Evolutionary conservation across 2,329 filamentous ascomycete genomes (phyloP), one percentile per base, ranked within the genome.

Genomic region (Fusarium falciforme): DNA sequence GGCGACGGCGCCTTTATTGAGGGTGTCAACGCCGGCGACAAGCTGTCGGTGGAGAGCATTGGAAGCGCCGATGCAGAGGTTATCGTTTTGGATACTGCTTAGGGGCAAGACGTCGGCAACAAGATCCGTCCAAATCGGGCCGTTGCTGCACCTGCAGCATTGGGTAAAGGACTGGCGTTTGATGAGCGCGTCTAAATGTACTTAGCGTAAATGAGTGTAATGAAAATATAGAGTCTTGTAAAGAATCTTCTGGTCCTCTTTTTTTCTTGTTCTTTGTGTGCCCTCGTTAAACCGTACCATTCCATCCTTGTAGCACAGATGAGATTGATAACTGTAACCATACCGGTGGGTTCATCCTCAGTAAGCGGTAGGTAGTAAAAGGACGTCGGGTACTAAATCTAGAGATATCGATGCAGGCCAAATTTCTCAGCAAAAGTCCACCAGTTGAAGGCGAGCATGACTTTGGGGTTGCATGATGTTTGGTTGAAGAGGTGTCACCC

Each of bases 1-100:
- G 94, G 94, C 0, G 94, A 97, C 82, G 94, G 94, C 17, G 93
- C 93, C 1, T 96, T 94, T 82, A 84, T 97, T 8, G 90, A 92
- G 8, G 83, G 83, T 16, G 87, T 94, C 12, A 89, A 88, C 76
- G 89, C 87, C 11, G 92, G 91, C 0, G 92, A 94, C 80, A 88
- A 87, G 76, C 82, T 94, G 40, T 83, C 82, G 2, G 86, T 94
- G 36, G 91, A 94, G 82, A 93, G 89, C 77, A 85, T 93, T 38
- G 92, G 92, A 2, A 89, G 91, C 66, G 91, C 80, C 0, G 91
- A 93, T 74, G 92, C 92, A 0, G 92, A 94, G 83, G 89, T 93
- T n/a, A 82, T 93, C 60, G 85, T 93, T 40, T 79, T 93, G 74
- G 91, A 93, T 78, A 92, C 90, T 49, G 87, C 89, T 57, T 92